Percentiles rank a stretch among this genome's conserved stretches.
Conservation (phyloP, 805 yeast species). For the Spathaspora sp. region DNA sequence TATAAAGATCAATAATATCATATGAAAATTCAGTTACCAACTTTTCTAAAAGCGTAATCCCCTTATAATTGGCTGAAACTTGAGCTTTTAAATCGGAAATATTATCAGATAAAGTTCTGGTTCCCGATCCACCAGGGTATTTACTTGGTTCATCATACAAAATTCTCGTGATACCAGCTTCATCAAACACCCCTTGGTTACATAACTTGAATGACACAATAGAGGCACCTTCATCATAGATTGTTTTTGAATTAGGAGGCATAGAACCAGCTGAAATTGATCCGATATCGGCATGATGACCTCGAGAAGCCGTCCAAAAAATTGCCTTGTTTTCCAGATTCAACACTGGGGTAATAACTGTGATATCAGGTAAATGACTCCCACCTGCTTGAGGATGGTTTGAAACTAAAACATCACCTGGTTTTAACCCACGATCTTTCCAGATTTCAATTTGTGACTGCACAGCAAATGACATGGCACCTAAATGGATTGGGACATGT, state of each 20-base stretch:
- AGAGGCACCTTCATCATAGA: conserved; percentile 90
- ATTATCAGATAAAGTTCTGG: conserved; percentile 80
- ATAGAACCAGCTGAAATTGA: conserved; percentile 89
- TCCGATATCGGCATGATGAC: conserved; percentile 96
- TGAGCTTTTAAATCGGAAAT: conserved; percentile 55
- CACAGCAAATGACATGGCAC: conserved; percentile 47
- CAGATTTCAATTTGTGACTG: conserved; percentile 38
- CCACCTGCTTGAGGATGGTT: conserved; percentile 45
- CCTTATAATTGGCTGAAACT: conserved; percentile 85
- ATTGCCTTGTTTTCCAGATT: conserved; percentile 47
- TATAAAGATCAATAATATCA: conserved; percentile 30
- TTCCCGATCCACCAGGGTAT: conserved; percentile 84
- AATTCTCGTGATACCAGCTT: conserved; percentile 57
- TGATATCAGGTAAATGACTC: conserved; percentile 53
- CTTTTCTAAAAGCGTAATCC: conserved; percentile 60
- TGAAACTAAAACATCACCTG: conserved; percentile 41
- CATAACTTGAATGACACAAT: conserved; percentile 77
- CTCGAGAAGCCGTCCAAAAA: conserved; percentile 90
- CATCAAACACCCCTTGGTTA: conserved; percentile 65
- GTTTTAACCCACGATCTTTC: conserved; percentile 34
- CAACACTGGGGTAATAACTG: conserved; percentile 88
- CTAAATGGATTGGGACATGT: conserved; percentile 44
- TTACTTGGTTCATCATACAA: conserved; percentile 73
- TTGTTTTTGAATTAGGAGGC: conserved; percentile 85
- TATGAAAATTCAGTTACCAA: conserved; percentile 63